Conservation (phyloP, 495 filamentous ascomycete species). For the Xylaria flabelliformis region DNA sequence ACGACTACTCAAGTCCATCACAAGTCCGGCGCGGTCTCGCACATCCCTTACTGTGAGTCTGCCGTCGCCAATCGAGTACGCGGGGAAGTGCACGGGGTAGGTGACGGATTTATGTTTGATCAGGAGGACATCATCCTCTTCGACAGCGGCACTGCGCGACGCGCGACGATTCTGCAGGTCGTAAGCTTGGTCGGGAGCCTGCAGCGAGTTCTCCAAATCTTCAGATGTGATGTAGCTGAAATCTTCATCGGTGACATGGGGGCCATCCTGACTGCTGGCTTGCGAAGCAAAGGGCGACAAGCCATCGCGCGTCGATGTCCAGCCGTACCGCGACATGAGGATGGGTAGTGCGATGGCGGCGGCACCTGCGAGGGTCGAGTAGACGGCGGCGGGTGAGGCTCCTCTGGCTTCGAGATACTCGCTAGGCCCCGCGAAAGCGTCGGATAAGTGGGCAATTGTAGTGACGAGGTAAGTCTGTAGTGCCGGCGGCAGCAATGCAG, state of each 20-base stretch:
- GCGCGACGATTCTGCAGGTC: constrained; percentile 40
- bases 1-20: constrained; percentile 66
- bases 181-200: constrained; percentile 41
- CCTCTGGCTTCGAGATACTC: constrained; percentile 60
- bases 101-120: constrained; percentile 72
- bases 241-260: constrained; percentile 75
- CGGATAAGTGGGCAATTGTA: constrained; percentile 46
- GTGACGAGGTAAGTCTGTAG: constrained; percentile 56
- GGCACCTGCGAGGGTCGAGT: constrained; percentile 52
- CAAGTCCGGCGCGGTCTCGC: constrained; percentile 65
- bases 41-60: constrained; percentile 72
- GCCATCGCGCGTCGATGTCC: constrained; percentile 56
- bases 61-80: constrained; percentile 82
- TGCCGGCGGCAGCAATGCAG: constrained; percentile 49
- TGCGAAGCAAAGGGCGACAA: constrained; percentile 64
- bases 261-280: constrained; percentile 51
- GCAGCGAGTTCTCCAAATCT: constrained; percentile 59
- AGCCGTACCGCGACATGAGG: constrained; percentile 69
- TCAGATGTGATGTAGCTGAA: constrained; percentile 82
- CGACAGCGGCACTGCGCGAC: constrained; percentile 39
- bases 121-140: constrained; percentile 77
- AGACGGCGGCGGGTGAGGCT: constrained; percentile 52
- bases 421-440: constrained; percentile 59
- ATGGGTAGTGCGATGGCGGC: constrained; percentile 58
- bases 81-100: constrained; percentile 80